These are phyloP conservation scores for Coemansia sp. DNA, from an alignment of 192 early-diverging fungal species.

Conservation along the genomic window DNA sequence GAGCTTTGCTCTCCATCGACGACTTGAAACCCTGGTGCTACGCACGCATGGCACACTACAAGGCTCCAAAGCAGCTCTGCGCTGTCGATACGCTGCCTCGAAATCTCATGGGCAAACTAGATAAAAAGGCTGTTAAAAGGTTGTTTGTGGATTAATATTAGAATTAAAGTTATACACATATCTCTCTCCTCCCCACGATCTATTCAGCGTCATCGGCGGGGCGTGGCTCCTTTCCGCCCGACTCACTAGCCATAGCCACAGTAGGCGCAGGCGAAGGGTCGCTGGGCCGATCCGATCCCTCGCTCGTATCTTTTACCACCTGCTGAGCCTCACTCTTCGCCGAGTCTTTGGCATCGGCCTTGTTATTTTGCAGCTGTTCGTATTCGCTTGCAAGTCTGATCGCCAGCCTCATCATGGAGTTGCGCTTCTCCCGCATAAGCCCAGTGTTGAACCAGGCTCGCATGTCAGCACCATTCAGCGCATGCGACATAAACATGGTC, in stretches of 20 bases:
- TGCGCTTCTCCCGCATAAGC: slow-evolving; percentile 41
- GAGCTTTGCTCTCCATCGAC: slow-evolving; percentile 22
- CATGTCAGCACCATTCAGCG: slow-evolving; percentile 31
- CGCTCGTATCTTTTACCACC: background rate
- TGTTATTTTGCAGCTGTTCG: slow-evolving; percentile 1
- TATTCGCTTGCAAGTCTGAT: slow-evolving; percentile 27
- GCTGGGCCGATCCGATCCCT: slow-evolving; percentile 1
- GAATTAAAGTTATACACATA: background rate
- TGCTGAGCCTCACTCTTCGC: background rate
- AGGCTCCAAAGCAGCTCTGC: slow-evolving; percentile 66
- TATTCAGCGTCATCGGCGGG: background rate
- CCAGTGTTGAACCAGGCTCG: slow-evolving; percentile 39
- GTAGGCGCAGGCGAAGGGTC: background rate
- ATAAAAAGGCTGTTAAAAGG: slow-evolving; percentile 73
- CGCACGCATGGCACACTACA: slow-evolving; percentile 73
- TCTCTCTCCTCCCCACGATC: too few relatives aligned
- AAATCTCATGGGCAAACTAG: slow-evolving; percentile 90
- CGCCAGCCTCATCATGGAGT: slow-evolving; percentile 29
- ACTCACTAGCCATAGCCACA: background rate
- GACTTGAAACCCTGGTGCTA: slow-evolving; percentile 61
- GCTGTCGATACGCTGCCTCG: slow-evolving; percentile 67
- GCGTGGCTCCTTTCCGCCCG: background rate
- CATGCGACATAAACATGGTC: slow-evolving; percentile 22
- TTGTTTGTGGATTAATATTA: slow-evolving; percentile 48
- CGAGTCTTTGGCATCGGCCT: background rate